Evolutionary conservation across 75 land plant genomes (phyloP).

Genomic region (Adiantum capillusveneris): DNA sequence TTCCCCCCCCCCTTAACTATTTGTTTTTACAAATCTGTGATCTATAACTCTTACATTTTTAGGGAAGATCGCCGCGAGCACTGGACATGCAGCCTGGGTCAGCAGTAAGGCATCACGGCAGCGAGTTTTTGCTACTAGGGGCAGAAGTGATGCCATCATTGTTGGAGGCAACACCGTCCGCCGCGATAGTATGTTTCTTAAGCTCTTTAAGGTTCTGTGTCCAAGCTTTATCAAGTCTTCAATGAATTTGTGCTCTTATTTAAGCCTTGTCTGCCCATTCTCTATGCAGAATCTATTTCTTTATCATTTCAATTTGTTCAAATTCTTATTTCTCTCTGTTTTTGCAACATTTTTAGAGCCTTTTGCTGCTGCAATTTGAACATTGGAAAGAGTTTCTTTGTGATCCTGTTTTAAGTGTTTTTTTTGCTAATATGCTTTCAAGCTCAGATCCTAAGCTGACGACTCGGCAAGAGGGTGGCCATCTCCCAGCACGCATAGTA

Average conservation of each 20-base stretch:
- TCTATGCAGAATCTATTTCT: too few relatives aligned
- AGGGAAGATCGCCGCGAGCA: constrained; percentile 99
- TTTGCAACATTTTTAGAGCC: too few relatives aligned
- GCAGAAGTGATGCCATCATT: constrained; percentile 88
- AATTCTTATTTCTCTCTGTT: too few relatives aligned
- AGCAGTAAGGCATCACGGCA: constrained; percentile 75
- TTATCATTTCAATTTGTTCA: too few relatives aligned
- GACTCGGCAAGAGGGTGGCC: constrained; percentile 94
- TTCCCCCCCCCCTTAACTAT: background rate
- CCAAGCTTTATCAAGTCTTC: too few relatives aligned
- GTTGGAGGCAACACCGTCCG: constrained; percentile 99
- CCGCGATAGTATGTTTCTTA: constrained; percentile 65
- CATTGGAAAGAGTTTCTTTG: too few relatives aligned
- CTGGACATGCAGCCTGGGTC: constrained; percentile 97
- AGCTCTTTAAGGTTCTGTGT: too few relatives aligned
- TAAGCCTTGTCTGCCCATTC: too few relatives aligned
- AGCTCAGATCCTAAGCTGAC: constrained; percentile 80
- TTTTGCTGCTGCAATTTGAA: too few relatives aligned
- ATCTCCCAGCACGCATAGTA: constrained; percentile 71
- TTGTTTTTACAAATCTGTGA: background rate
- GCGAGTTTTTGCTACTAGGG: constrained; percentile 75
- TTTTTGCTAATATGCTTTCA: too few relatives aligned
- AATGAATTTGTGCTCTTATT: too few relatives aligned
- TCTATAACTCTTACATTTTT: constrained; percentile 7
- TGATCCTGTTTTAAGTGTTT: too few relatives aligned